Conservation (phyloP, 192 early-diverging fungal genomes). For the Backusella parvicylindrica region DNA sequence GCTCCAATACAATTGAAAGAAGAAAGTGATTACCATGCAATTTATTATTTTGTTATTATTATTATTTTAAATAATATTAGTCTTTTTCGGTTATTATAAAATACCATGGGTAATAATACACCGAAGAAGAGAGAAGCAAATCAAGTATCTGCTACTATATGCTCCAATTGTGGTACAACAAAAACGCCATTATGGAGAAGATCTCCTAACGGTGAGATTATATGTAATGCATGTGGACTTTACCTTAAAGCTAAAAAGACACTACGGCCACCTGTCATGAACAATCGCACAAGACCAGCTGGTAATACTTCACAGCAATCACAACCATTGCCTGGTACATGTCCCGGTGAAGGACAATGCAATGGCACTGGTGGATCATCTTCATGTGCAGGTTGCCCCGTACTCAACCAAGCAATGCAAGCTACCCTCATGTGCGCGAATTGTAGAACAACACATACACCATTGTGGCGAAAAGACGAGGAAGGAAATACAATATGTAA, state of each 20-base stretch:
- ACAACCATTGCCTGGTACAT: slow-evolving; percentile 45
- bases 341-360: slow-evolving; percentile 75
- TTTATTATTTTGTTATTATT: background rate
- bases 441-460: slow-evolving; percentile 75
- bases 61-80: background rate
- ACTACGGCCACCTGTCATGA: slow-evolving; percentile 43
- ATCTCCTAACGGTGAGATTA: slow-evolving; percentile 79
- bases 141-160: slow-evolving; percentile 52
- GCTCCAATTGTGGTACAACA: slow-evolving; percentile 87
- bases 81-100: background rate
- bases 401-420: slow-evolving; percentile 61
- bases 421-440: slow-evolving; percentile 65
- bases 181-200: slow-evolving; percentile 93
- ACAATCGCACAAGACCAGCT: slow-evolving; percentile 17
- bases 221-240: slow-evolving; percentile 94
- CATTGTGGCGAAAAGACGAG: slow-evolving; percentile 76
- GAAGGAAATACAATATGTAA: slow-evolving; percentile 78
- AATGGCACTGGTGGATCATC: slow-evolving; percentile 70
- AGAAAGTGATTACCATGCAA: background rate
- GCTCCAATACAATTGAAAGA: background rate
- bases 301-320: slow-evolving; percentile 30
- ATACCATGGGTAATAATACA: background rate
- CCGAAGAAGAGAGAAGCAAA: background rate
- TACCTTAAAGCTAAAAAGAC: slow-evolving; percentile 52
- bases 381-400: slow-evolving; percentile 73